Evolutionary conservation across 1,139 yeast genomes (phyloP).

Genomic region (Hanseniaspora uvarum): DNA sequence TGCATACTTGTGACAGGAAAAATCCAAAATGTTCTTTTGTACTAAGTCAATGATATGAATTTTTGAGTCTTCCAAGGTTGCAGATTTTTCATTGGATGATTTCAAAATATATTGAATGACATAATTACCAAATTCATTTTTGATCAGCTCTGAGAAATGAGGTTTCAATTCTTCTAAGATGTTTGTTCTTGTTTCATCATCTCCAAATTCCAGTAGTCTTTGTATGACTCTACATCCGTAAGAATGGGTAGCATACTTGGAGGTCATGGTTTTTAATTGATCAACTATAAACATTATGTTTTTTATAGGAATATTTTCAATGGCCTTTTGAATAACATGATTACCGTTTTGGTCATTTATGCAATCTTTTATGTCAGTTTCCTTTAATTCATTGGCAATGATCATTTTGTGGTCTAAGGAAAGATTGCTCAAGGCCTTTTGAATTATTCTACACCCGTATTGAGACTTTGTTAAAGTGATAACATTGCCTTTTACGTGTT

Average conservation of each 20-base stretch:
- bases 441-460: conserved; percentile 98
- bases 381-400: conserved; percentile 62
- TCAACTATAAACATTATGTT: conserved; percentile 62
- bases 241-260: conserved; percentile 86
- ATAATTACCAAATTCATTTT: conserved; percentile 95
- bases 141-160: conserved; percentile 67
- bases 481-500: conserved; percentile 67
- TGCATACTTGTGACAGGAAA: conserved; percentile 92
- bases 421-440: conserved; percentile 76
- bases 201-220: conserved; percentile 66
- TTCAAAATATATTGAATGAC: conserved; percentile 93
- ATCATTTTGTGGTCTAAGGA: conserved; percentile 56
- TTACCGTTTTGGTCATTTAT: conserved; percentile 97
- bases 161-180: conserved; percentile 63
- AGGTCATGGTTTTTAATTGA: conserved; percentile 67
- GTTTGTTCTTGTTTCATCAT: conserved; percentile 48
- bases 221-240: conserved; percentile 97
- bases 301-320: conserved; percentile 72
- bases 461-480: conserved; percentile 73
- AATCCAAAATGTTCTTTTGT: conserved; percentile 54
- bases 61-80: conserved; percentile 36
- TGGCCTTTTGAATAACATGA: conserved; percentile 92
- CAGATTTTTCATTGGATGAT: conserved; percentile 41
- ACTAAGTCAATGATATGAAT: conserved; percentile 43
- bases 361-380: conserved; percentile 54